A percentile compares a stretch with the other conserved stretches of the same genome.
phyloP scores from a whole-genome alignment of 2,329 filamentous ascomycete genomes.

The Ophiostoma montium region DNA sequence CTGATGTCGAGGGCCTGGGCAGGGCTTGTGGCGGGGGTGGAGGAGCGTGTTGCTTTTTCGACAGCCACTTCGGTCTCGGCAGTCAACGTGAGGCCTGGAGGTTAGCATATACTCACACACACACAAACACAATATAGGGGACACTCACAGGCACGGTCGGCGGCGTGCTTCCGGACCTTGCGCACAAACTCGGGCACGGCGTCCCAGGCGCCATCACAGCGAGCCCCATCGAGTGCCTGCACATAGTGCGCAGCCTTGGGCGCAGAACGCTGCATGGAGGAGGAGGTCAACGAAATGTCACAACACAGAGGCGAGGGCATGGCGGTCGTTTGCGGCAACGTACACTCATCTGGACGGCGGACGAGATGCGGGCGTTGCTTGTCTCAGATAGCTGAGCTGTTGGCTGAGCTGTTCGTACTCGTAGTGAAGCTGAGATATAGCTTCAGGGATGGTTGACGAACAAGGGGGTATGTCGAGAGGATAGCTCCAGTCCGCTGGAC shows the following conservation, averaged over 20 bases:
- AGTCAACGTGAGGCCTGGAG: slow-evolving; percentile 51
- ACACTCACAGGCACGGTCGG: slow-evolving; percentile 63
- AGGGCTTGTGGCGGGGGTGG: slow-evolving; percentile 24
- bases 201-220: slow-evolving; percentile 78
- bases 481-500: neutral
- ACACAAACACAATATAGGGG: neutral
- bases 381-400: too few relatives aligned
- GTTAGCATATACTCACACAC: neutral
- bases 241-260: slow-evolving; percentile 71
- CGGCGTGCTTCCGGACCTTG: slow-evolving; percentile 90
- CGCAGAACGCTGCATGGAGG: slow-evolving; percentile 2
- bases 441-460: too few relatives aligned
- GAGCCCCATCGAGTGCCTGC: slow-evolving; percentile 66
- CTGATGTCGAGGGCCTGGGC: slow-evolving; percentile 31
- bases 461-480: neutral
- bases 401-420: neutral
- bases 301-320: neutral
- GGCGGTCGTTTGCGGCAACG: neutral
- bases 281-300: neutral
- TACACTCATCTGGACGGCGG: slow-evolving; percentile 7
- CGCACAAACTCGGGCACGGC: slow-evolving; percentile 77
- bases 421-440: neutral
- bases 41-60: slow-evolving; percentile 36
- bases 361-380: too few relatives aligned
- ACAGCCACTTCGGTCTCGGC: slow-evolving; percentile 57